Evolutionary conservation across 768 basidiomycete genomes (phyloP).

Genomic region (Lentinula raphanica): DNA sequence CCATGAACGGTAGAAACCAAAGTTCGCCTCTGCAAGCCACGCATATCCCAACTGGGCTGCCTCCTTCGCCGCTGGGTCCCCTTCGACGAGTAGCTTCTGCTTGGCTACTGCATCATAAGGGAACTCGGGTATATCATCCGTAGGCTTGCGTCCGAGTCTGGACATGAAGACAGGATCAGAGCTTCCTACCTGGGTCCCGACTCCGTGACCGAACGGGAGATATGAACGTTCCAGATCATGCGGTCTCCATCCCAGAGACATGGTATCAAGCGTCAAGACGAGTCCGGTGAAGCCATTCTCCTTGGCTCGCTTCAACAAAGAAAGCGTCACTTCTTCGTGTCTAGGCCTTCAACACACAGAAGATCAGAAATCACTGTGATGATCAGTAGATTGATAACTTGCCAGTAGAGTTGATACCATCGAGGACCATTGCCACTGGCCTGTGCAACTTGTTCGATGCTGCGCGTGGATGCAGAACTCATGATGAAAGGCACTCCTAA

Average conservation of each 20-base stretch:
- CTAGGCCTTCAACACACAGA: conserved; percentile 45
- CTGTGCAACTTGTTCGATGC: conserved; percentile 72
- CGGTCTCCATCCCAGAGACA: conserved; percentile 69
- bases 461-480: conserved; percentile 67
- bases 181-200: conserved; percentile 60
- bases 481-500: conserved; percentile 67
- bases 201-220: conserved; percentile 61
- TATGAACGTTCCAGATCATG: conserved; percentile 64
- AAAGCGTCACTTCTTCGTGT: conserved; percentile 53
- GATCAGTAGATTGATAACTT: neutral
- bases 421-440: conserved; percentile 65
- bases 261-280: conserved; percentile 77
- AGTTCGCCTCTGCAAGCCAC: conserved; percentile 61
- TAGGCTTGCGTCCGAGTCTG: conserved; percentile 40
- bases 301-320: conserved; percentile 63
- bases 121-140: conserved; percentile 37
- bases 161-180: conserved; percentile 81
- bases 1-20: conserved; percentile 64
- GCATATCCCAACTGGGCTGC: conserved; percentile 45
- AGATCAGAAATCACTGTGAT: neutral
- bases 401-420: conserved; percentile 87
- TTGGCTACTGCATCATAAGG: conserved; percentile 53
- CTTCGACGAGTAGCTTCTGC: conserved; percentile 35
- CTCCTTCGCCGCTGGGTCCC: conserved; percentile 41
- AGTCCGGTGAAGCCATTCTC: conserved; percentile 61